Conservation (phyloP, 1,284 basidiomycete species). For the Coniferiporia sulphurascens region DNA sequence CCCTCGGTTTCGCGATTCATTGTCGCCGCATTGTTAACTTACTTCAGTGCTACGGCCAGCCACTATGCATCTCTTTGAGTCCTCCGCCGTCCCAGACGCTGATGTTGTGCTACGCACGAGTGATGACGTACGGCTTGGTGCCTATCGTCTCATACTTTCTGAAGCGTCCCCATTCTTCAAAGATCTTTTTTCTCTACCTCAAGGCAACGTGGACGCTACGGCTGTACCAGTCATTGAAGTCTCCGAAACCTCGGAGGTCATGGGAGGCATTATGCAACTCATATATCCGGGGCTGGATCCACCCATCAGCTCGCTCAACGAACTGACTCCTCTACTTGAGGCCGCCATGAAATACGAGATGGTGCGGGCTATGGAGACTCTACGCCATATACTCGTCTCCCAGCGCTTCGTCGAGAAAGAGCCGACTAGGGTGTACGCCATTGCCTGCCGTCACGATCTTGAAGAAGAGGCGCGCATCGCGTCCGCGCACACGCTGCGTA, state of each 20-base stretch:
- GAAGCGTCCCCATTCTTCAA: conserved; percentile 62
- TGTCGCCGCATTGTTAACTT: too few relatives aligned
- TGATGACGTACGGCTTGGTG: conserved; percentile 46
- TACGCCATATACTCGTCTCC: conserved; percentile 49
- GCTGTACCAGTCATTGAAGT: conserved; percentile 46
- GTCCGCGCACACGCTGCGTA: conserved; percentile 50
- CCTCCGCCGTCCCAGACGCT: conserved; percentile 2
- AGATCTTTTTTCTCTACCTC: conserved; percentile 65
- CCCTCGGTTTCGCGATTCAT: too few relatives aligned
- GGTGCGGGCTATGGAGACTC: conserved; percentile 35
- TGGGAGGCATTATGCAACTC: conserved; percentile 50
- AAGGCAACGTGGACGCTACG: conserved; percentile 32
- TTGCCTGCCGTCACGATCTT: conserved; percentile 60
- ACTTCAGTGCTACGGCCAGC: too few relatives aligned
- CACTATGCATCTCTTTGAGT: too few relatives aligned
- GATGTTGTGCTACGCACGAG: conserved; percentile 23
- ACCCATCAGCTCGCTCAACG: conserved; percentile 41
- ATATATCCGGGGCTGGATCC: conserved; percentile 38
- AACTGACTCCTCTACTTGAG: conserved; percentile 45
- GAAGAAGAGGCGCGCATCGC: conserved; percentile 50
- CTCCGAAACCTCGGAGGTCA: conserved; percentile 40
- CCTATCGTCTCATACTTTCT: conserved; percentile 58
- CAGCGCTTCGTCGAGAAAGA: conserved; percentile 41
- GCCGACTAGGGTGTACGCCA: conserved; percentile 62
- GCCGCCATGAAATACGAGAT: conserved; percentile 66